A percentile compares a stretch with the other conserved stretches of the same genome.
Conservation (phyloP, 768 basidiomycete species). For the Omphalotus guepiniiformis region DNA sequence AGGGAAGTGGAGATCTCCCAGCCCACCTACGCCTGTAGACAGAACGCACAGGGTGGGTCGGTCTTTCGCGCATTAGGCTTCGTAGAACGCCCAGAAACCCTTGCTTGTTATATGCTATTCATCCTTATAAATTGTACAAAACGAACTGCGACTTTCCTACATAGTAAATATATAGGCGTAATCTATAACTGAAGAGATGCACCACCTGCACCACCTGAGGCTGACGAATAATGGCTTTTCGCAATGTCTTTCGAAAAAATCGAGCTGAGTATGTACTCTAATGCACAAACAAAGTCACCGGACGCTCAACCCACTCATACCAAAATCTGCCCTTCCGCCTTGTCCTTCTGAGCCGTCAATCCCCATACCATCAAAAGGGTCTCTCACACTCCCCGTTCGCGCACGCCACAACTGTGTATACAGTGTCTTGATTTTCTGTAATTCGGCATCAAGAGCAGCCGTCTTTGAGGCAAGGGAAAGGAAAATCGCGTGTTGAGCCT, state of each 20-base stretch:
- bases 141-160: no score
- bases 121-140: no score
- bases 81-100: no score
- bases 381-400: constrained; percentile 77
- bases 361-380: constrained; percentile 64
- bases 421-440: constrained; percentile 70
- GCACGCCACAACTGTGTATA: constrained; percentile 79
- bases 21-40: neutral
- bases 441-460: constrained; percentile 65
- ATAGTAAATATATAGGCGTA: no score
- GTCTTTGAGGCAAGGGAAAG: constrained; percentile 74
- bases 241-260: no score
- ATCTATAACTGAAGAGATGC: no score
- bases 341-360: constrained; percentile 20
- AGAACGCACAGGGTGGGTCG: no score
- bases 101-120: no score
- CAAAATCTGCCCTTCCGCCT: constrained; percentile 39
- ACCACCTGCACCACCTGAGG: no score
- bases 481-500: constrained; percentile 76
- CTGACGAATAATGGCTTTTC: no score
- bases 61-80: no score
- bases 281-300: constrained; percentile 1
- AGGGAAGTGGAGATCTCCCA: constrained; percentile 1
- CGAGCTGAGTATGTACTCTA: neutral
- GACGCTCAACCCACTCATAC: constrained; percentile 27